A percentile compares a stretch with the other conserved stretches of the same genome.
Evolutionary conservation across 1,284 basidiomycete genomes (phyloP).

Genomic region (Schizophyllum commune): DNA sequence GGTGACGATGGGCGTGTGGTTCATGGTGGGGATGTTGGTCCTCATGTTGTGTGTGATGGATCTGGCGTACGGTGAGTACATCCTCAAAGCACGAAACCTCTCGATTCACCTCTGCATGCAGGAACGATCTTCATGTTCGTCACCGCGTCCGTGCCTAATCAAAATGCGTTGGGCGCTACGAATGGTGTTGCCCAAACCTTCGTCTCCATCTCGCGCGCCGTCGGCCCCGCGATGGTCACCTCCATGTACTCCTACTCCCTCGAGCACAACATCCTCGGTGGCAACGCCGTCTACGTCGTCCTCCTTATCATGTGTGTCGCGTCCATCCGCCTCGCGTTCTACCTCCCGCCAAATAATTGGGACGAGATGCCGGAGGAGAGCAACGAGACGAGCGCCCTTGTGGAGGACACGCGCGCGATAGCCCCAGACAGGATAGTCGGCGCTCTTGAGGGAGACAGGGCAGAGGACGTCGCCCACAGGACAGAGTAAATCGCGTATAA

Average conservation of each 20-base stretch:
- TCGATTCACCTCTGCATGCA: constrained; percentile 4
- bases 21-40: constrained; percentile 23
- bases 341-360: constrained; percentile 8
- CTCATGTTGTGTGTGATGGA: constrained; percentile 9
- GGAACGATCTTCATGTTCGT: constrained; percentile 26
- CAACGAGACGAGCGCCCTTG: too few relatives aligned
- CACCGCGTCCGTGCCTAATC: constrained; percentile 22
- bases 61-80: constrained; percentile 25
- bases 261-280: constrained; percentile 23
- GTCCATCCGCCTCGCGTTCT: constrained; percentile 4
- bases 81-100: background rate
- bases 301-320: constrained; percentile 14
- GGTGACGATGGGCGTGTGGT: constrained; percentile 21
- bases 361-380: constrained; percentile 1
- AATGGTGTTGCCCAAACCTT: constrained; percentile 39
- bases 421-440: too few relatives aligned
- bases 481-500: background rate
- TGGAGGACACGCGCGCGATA: too few relatives aligned
- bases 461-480: background rate
- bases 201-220: constrained; percentile 37
- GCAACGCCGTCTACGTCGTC: constrained; percentile 27
- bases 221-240: constrained; percentile 33
- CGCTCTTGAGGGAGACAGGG: too few relatives aligned
- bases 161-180: constrained; percentile 21
- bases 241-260: constrained; percentile 32